Percentiles rank a stretch among this genome's conserved stretches.
These are phyloP conservation scores for Globisporangium radiosum DNA, from an alignment of 352 stramenopile genomes.

Conservation along the genomic window DNA sequence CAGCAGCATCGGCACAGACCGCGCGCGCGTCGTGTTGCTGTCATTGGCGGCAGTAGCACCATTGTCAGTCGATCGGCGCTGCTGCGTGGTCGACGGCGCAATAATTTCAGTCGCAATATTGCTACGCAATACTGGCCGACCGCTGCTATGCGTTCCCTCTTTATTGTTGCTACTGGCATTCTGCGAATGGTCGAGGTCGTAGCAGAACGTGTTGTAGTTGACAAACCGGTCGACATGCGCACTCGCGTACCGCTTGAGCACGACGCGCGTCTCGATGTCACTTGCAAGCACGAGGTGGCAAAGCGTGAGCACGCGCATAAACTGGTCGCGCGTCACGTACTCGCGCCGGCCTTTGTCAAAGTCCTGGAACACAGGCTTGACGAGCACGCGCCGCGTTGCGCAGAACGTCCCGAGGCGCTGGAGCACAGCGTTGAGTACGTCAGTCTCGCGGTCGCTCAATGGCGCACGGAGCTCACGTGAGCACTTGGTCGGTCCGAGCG, in stretches of 20 bases:
- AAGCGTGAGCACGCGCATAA: constrained; percentile 74
- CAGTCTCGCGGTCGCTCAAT: constrained; percentile 38
- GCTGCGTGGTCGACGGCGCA: constrained; percentile 26
- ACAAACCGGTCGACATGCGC: constrained; percentile 66
- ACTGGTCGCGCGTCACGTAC: constrained; percentile 77
- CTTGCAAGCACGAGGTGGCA: constrained; percentile 58
- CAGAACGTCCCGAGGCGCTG: constrained; percentile 53
- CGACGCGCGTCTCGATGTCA: constrained; percentile 37
- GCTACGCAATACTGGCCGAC: constrained; percentile 33
- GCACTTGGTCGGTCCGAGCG: constrained; percentile 29
- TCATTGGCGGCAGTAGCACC: too few relatives aligned
- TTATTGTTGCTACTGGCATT: constrained; percentile 10
- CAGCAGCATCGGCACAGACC: constrained; percentile 62
- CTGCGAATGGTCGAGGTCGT: constrained; percentile 58
- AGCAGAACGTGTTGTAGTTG: constrained; percentile 84
- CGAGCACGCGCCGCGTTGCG: constrained; percentile 46
- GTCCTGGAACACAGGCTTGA: constrained; percentile 81
- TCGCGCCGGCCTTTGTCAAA: constrained; percentile 73
- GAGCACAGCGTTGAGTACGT: constrained; percentile 47
- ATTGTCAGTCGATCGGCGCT: constrained; percentile 1
- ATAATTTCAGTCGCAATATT: constrained; percentile 53
- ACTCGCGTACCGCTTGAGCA: constrained; percentile 72
- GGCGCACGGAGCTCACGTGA: constrained; percentile 55
- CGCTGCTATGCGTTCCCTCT: constrained; percentile 16
- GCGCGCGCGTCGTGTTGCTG: constrained; percentile 3